These are phyloP conservation scores for Lactifluus subvellereus DNA, from an alignment of 768 basidiomycete species.

Conservation along the genomic window DNA sequence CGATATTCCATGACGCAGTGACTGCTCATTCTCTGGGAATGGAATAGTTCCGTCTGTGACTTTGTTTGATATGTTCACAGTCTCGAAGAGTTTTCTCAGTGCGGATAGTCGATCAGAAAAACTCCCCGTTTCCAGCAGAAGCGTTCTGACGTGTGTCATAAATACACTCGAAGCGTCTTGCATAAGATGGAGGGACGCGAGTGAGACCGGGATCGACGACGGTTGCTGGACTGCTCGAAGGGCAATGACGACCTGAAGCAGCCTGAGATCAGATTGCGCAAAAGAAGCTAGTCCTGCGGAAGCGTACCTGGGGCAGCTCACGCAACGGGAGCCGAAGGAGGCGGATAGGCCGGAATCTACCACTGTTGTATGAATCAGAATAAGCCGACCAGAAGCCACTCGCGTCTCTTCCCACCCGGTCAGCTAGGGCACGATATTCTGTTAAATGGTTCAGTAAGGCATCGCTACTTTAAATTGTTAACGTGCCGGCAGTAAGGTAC, in stretches of 20 bases:
- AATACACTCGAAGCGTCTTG: constrained; percentile 49
- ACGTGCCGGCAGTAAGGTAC: constrained; percentile 42
- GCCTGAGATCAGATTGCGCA: not conserved
- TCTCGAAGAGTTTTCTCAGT: constrained; percentile 61
- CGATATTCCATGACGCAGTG: constrained; percentile 33
- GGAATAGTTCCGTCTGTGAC: constrained; percentile 46
- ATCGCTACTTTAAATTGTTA: not conserved
- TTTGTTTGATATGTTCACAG: constrained; percentile 52
- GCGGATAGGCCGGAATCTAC: not conserved
- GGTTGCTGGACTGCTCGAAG: constrained; percentile 23
- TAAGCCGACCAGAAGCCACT: constrained; percentile 13
- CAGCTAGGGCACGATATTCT: constrained; percentile 16
- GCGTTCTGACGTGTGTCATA: constrained; percentile 39
- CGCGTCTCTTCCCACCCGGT: constrained; percentile 17
- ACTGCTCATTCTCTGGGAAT: constrained; percentile 30
- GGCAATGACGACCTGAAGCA: constrained; percentile 20
- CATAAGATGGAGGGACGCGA: constrained; percentile 43
- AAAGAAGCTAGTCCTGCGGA: not conserved
- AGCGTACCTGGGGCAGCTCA: constrained; percentile 21
- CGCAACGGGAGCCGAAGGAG: constrained; percentile 7
- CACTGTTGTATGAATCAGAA: not conserved
- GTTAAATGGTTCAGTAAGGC: not conserved
- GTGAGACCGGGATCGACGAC: constrained; percentile 21
- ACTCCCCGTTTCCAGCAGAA: constrained; percentile 50
- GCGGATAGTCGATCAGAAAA: constrained; percentile 48